Conservation (phyloP, 306 rosid species). For the Acacia crassicarpa region DNA sequence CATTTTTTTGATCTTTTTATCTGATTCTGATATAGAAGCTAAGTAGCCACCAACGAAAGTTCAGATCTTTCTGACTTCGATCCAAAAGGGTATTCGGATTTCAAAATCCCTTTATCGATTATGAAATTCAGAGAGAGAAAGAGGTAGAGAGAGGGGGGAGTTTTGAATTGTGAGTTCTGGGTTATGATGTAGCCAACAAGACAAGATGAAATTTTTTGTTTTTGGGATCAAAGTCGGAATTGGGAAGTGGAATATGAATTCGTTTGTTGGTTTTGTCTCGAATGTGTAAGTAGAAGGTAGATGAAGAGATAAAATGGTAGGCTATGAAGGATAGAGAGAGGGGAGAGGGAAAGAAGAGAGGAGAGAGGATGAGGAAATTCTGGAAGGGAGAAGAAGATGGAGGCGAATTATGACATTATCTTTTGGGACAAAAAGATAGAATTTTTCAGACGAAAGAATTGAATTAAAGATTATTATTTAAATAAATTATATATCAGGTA, state of each 20-base stretch:
- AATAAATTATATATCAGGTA: too few species aligned
- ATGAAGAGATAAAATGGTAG: background rate
- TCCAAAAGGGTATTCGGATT: slow-evolving; percentile 17
- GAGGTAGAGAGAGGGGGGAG: background rate
- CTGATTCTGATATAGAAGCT: background rate
- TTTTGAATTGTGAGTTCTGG: background rate
- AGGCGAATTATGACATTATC: background rate
- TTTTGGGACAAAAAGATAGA: background rate
- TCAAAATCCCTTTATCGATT: background rate
- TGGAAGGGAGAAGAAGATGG: slow-evolving; percentile 11
- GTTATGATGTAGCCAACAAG: background rate
- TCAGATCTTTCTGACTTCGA: background rate
- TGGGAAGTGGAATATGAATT: background rate
- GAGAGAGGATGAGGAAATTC: background rate
- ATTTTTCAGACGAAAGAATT: background rate
- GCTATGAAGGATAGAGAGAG: background rate
- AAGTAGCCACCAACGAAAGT: background rate
- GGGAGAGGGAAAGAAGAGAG: background rate
- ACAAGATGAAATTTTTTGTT: background rate
- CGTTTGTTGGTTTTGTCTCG: background rate
- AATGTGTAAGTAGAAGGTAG: background rate
- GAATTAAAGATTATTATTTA: background rate
- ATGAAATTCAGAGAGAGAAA: background rate
- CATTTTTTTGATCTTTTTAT: slow-evolving; percentile 21
- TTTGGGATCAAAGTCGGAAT: background rate